Base-by-base conservation (phyloP, 2,329 filamentous ascomycete genomes). In the Ramularia endophylla region DNA sequence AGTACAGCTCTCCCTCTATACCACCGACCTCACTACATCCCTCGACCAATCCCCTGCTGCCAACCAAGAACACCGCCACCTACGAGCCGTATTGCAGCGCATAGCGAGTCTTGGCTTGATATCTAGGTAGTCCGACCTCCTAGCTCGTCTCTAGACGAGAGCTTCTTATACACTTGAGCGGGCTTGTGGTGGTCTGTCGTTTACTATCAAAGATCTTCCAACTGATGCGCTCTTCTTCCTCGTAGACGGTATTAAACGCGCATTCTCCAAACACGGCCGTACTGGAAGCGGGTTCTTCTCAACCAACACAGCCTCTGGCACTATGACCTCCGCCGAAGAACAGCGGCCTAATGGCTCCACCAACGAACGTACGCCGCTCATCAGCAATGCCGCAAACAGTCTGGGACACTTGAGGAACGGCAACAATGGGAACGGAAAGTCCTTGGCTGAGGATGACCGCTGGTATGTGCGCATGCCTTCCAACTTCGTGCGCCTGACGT, bases 281-380 rank as follows among this genome's bases (percentile, higher is more conserved):
- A 47, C 42, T 46, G 43, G 36, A 41, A 52, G 51, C 48, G 31
- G 44, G 30, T 32, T 44, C 36, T 50, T 34, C 43, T 42, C 29
- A 38, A 32, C 27, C n/a, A 36, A 19, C 29, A 40, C 17, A 36
- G 36, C 39, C 39, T 41, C 27, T 40, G 32, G 35, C 27, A 50
- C 35, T 15, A 51, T 51, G 48, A 17, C 45, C 8, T 31, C 47
- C 27, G 32, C 31, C 34, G 44, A 48, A 31, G 25, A 41, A 12
- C 30, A 19, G 16, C 33, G 46, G 34, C 37, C 43, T 38, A 52
- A 52, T 48, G 50, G 50, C 43, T 22, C 13, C 19, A 36, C 50
- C 32, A 43, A 54, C 39, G 57, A 60, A 48, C 50, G 44, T 41
- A 58, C 58, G 8, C 55, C 58, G 16, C 55, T 59, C 36, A 46